These are phyloP conservation scores for Pythium myriotylum DNA, from an alignment of 352 stramenopile genomes.

Conservation along the genomic window DNA sequence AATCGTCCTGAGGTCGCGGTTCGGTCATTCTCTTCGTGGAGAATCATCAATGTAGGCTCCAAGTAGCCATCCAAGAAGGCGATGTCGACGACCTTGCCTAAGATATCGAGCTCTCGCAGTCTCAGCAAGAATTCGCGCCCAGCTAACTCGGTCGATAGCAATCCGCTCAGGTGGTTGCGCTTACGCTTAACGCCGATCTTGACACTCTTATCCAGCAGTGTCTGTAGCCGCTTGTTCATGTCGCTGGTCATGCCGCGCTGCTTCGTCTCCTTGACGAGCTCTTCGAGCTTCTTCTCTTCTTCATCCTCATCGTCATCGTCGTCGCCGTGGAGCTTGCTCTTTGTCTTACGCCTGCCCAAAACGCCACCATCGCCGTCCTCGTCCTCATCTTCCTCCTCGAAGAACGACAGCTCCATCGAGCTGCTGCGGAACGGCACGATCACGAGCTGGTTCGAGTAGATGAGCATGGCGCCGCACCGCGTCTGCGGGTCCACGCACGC, in stretches of 20 bases:
- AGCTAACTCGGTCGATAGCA: conserved; percentile 72
- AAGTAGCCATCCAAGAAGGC: conserved; percentile 86
- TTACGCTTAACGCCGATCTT: conserved; percentile 79
- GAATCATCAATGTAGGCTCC: conserved; percentile 84
- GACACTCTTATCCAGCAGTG: conserved; percentile 79
- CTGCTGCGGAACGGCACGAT: conserved; percentile 81
- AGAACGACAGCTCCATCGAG: conserved; percentile 78
- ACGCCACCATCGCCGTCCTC: conserved; percentile 52
- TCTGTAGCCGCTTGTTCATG: conserved; percentile 63
- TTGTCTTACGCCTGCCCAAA: conserved; percentile 13
- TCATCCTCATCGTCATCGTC: conserved; percentile 83
- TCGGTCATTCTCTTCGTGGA: conserved; percentile 85
- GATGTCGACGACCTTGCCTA: conserved; percentile 77
- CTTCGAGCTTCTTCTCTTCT: conserved; percentile 75
- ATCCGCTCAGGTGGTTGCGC: conserved; percentile 64
- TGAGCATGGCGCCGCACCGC: conserved; percentile 77
- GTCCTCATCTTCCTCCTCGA: conserved; percentile 79
- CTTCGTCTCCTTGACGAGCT: conserved; percentile 76
- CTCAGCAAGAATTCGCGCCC: conserved; percentile 77
- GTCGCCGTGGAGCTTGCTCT: conserved; percentile 16
- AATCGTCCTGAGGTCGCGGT: conserved; percentile 71
- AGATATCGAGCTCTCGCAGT: conserved; percentile 75
- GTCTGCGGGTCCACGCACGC: conserved; percentile 75
- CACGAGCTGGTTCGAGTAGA: conserved; percentile 84
- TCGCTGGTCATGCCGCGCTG: conserved; percentile 62